Base-by-base conservation (phyloP, 768 basidiomycete species). In the Hirschioporus abietinus region DNA sequence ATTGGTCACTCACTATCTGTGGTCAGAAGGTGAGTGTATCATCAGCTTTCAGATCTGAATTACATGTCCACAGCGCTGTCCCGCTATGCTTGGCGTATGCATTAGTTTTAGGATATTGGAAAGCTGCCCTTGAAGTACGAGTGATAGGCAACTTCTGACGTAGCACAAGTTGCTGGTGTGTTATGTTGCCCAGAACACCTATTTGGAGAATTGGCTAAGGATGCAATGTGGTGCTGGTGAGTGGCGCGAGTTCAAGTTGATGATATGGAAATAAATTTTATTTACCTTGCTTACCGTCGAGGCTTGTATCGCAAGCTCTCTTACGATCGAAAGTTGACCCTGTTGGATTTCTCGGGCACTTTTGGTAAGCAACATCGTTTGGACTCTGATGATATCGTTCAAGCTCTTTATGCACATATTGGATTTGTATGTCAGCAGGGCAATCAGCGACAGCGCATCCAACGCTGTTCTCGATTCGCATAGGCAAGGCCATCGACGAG, bases 401-500 rank as follows among this genome's bases (percentile, higher is more conserved):
- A n/a, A n/a, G n/a, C n/a, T n/a, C n/a, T n/a, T n/a, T n/a, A n/a
- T n/a, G 18, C 52, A 71, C 78, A 78, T 69, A 73, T 72, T 1
- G 76, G 76, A 7, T 76, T 77, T 25, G n/a, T n/a, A 80, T 72
- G 68, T 80, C 77, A 24, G 76, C 76, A 18, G 74, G 70, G 71
- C 78, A 80, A 63, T 74, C 78, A 0, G 88, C 82, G n/a, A 84
- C 74, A 34, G 73, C 75, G 71, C 89, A 90, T 12, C 81, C 83
- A 59, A 74, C 78, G 72, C 80, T 82, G 76, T 86, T 88, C 65
- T 76, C 78, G 69, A 91, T 86, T 9, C 78, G 75, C 71, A 87
- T 73, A 17, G 89, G 88, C 15, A 90, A 72, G 71, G 8, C 71
- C 71, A 65, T 72, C 70, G 10, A 72, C 71, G 15, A 72, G 66